Evolutionary conservation across 805 yeast genomes (phyloP).

Genomic region (Gaillardinia entomophila): DNA sequence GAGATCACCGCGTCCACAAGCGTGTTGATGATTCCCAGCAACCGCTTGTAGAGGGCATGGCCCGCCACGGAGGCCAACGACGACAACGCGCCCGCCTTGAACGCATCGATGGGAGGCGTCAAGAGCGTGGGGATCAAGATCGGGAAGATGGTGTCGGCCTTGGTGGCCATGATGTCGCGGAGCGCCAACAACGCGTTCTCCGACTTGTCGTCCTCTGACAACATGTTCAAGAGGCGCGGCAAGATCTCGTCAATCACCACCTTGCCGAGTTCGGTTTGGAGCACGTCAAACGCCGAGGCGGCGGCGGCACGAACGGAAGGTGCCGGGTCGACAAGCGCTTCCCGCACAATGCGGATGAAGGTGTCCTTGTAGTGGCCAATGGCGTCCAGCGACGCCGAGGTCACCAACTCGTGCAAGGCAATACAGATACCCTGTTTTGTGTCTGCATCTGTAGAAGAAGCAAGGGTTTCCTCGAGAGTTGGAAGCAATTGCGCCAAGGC

Average conservation of each 20-base stretch:
- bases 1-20: conserved; percentile 56
- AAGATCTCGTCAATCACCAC: conserved; percentile 82
- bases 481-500: conserved; percentile 84
- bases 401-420: conserved; percentile 81
- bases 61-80: conserved; percentile 91
- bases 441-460: conserved; percentile 60
- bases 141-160: conserved; percentile 90
- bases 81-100: conserved; percentile 84
- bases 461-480: conserved; percentile 62
- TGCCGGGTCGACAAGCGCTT: conserved; percentile 71
- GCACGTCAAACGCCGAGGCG: conserved; percentile 82
- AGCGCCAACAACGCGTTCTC: conserved; percentile 81
- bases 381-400: conserved; percentile 59
- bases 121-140: conserved; percentile 81
- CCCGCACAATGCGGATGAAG: conserved; percentile 70
- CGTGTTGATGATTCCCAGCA: conserved; percentile 68
- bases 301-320: conserved; percentile 83
- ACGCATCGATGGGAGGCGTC: conserved; percentile 71
- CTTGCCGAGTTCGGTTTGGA: conserved; percentile 78
- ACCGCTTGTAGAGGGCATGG: conserved; percentile 63
- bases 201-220: conserved; percentile 50
- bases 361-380: conserved; percentile 59
- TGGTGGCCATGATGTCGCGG: conserved; percentile 86
- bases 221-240: conserved; percentile 71
- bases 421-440: conserved; percentile 95